Evolutionary conservation across 2,329 filamentous ascomycete genomes (phyloP), one percentile per base, ranked within the genome.

Genomic region (Dothideomycetes sp.): DNA sequence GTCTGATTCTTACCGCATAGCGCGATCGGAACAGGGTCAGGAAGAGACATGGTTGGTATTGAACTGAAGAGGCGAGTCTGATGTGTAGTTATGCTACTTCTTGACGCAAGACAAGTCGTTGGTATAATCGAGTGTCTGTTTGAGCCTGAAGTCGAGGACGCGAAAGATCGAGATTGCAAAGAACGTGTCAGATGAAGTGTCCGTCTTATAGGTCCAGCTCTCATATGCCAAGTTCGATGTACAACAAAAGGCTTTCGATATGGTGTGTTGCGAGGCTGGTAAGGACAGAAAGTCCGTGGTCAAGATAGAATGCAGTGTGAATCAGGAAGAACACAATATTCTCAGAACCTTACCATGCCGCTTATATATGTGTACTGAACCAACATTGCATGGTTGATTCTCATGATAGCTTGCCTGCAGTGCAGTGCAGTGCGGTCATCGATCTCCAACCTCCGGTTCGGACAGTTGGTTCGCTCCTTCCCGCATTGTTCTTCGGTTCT

Each of bases 1-100:
- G 17, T 19, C 13, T 27, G 20, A 12, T 10, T 34, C 28, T 43
- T 43, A 33, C 40, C 40, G 12, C 40, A 43, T 6, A 43, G 40
- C 11, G 33, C 33, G 20, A 43, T 31, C 1, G 40, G 32, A 5
- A 43, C 40, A 7, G 40, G 40, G 10, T 2, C 34, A 11, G 38
- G 22, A 2, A 40, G 29, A 40, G 37, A 40, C 37, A 40, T 40
- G 23, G 12, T 32, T n/a, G 37, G 23, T 8, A 9, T 13, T 5
- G 28, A 5, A 7, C 12, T 24, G 9, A 19, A n/a, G n/a, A n/a
- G n/a, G n/a, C n/a, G n/a, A n/a, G n/a, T n/a, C n/a, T n/a, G n/a
- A n/a, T n/a, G n/a, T n/a, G n/a, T n/a, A n/a, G n/a, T n/a, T n/a
- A n/a, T n/a, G n/a, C n/a, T n/a, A n/a, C n/a, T n/a, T n/a, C n/a